Evolutionary conservation across 2,329 filamentous ascomycete species (phyloP).

Genomic region (Dothistroma septosporum): DNA sequence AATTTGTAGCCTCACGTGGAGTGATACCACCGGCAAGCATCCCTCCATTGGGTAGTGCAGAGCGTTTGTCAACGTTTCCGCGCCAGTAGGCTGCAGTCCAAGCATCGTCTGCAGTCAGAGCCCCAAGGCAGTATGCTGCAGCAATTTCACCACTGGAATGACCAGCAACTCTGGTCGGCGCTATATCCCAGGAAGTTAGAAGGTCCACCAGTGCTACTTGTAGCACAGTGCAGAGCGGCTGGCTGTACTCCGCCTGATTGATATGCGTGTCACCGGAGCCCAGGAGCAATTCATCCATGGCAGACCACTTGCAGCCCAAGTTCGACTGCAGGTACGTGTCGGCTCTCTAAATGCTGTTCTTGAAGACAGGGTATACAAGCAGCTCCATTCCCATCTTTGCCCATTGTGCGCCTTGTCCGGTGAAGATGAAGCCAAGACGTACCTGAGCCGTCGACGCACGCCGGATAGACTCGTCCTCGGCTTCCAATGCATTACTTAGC

Average conservation of each 20-base stretch:
- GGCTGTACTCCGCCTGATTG: slow-evolving; percentile 38
- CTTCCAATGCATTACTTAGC: not conserved
- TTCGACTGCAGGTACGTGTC: not conserved
- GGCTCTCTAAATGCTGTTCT: not conserved
- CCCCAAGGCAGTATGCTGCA: slow-evolving; percentile 30
- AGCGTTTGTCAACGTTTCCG: slow-evolving; percentile 16
- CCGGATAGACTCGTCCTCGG: not conserved
- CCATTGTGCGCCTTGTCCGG: slow-evolving; percentile 19
- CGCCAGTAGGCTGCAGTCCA: slow-evolving; percentile 18
- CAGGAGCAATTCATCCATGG: slow-evolving; percentile 18
- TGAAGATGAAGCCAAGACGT: slow-evolving; percentile 19
- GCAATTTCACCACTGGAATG: slow-evolving; percentile 34
- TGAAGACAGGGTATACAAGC: slow-evolving; percentile 10
- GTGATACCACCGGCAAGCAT: slow-evolving; percentile 37
- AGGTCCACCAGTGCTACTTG: slow-evolving; percentile 51
- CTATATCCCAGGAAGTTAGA: slow-evolving; percentile 28
- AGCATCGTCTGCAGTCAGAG: slow-evolving; percentile 18
- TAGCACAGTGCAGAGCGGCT: slow-evolving; percentile 53
- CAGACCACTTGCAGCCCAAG: slow-evolving; percentile 5
- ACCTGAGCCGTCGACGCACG: not conserved
- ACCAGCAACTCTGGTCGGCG: slow-evolving; percentile 27
- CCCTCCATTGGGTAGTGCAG: slow-evolving; percentile 19
- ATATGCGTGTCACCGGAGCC: slow-evolving; percentile 8
- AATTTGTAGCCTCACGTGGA: too few relatives aligned
- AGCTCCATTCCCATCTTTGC: slow-evolving; percentile 20